These are phyloP conservation scores for Albophoma yamanashiensis DNA, from an alignment of 2,329 filamentous ascomycete genomes.

Conservation along the genomic window DNA sequence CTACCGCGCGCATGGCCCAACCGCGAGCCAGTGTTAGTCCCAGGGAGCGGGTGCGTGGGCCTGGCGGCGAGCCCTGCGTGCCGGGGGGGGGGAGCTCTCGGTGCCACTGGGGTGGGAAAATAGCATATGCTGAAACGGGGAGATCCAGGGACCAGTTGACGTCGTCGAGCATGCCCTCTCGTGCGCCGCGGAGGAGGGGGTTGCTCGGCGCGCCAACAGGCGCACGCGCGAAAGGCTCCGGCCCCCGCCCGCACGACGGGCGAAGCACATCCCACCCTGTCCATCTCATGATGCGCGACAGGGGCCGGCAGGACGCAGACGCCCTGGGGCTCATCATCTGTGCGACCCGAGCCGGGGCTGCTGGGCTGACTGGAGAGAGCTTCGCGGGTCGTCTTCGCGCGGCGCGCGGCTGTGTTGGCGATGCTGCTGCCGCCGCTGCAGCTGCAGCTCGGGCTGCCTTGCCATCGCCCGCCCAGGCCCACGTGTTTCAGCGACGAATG, in stretches of 20 bases:
- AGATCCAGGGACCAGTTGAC: background rate
- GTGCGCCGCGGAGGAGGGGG: background rate
- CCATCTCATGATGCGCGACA: background rate
- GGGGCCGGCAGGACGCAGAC: background rate
- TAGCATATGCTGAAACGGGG: background rate
- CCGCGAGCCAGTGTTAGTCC: background rate
- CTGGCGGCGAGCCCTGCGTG: background rate
- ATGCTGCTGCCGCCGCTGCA: no score
- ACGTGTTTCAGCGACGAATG: conserved; percentile 13
- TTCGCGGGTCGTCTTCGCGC: background rate
- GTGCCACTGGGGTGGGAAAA: background rate
- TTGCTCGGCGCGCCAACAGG: background rate
- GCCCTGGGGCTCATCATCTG: background rate
- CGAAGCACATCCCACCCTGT: background rate
- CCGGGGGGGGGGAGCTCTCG: background rate
- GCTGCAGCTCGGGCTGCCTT: background rate
- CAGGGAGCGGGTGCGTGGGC: background rate
- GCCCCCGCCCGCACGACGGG: background rate
- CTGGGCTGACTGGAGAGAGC: background rate
- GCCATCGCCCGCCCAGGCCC: background rate
- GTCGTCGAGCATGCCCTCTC: background rate
- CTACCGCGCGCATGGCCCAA: background rate
- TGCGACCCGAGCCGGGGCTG: background rate
- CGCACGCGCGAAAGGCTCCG: background rate
- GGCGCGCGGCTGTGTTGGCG: background rate